Evolutionary conservation across 2,329 filamentous ascomycete genomes (phyloP), one percentile per base, ranked within the genome.

Genomic region (Pseudohalonectria lignicola): DNA sequence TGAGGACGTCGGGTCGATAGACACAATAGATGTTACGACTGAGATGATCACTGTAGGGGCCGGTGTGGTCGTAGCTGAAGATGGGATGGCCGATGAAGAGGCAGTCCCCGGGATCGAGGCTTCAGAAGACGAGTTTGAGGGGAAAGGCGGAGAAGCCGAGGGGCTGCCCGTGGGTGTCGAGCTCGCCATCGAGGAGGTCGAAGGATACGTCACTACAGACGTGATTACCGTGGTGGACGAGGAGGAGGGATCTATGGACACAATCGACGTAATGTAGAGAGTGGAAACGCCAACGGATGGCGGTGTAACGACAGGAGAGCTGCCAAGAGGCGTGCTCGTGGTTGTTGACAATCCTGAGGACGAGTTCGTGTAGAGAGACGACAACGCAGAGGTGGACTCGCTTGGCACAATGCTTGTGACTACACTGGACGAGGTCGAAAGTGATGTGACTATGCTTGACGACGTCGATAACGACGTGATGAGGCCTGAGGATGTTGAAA

Each of bases 1-100:
- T 10, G 31, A 19, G 3, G 31, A 34, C 5, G 17, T 34, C 31
- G 36, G 29, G 13, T 37, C 30, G 3, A 37, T 17, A 7, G 36
- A 37, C 10, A 37, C 36, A 11, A 31, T 37, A 9, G 36, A 37
- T 3, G 36, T 37, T 12, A 37, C 13, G 12, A 37, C 36, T 5
- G 30, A 31, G 6, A 31, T 18, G 12, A 34, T 26, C 23, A 26
- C 23, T n/a, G n/a, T n/a, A n/a, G n/a, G n/a, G n/a, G n/a, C n/a
- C n/a, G n/a, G n/a, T n/a, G n/a, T n/a, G n/a, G n/a, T n/a, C n/a
- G n/a, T n/a, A n/a, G n/a, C n/a, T n/a, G n/a, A n/a, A n/a, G n/a
- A n/a, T n/a, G n/a, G n/a, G n/a, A n/a, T n/a, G n/a, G n/a, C n/a
- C n/a, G n/a, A n/a, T n/a, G n/a, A n/a, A n/a, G n/a, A n/a, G n/a